Evolutionary conservation across 2,329 filamentous ascomycete species (phyloP), one percentile per base, ranked within the genome.

Genomic region (Fusarium chlamydosporum): DNA sequence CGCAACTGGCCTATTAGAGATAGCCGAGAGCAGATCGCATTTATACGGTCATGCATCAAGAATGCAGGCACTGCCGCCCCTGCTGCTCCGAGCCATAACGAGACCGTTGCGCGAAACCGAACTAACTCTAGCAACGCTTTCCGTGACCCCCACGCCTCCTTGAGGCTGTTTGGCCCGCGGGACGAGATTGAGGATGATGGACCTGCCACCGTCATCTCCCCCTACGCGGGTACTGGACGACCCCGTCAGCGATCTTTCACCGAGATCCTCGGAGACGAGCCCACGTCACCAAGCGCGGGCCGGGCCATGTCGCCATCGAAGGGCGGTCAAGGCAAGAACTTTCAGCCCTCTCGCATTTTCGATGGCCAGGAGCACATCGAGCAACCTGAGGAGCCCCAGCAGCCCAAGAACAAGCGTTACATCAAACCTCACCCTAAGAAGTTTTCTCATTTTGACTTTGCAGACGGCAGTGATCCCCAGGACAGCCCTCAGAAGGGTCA

Each of bases 1-100:
- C 92, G 91, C 78, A 97, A 96, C 81, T 99, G 96, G 96, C 96
- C 96, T 56, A 96, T 99, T 76, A 89, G 89, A 72, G 94, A 97
- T 77, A 92, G 91, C 76, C 88, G 88, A 74, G 94, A 97, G 55
- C 94, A 98, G 82, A 85, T 91, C 72, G 90, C 89, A 74, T 82
- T 97, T 74, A 92, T 97, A 74, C 84, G 86, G 68, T 84, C 82
- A 50, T 90, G 85, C 68, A 81, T 88, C 73, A 86, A 86, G 72
- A 79, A 81, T 38, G 78, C 81, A n/a, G 82, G 81, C 59, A 79
- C 76, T 59, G 56, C 68, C 41, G 75, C 76, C n/a, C 55, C 72
- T 20, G 71, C 74, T 9, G 72, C 78, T 35, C 76, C 78, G 48
- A 75, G 72, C 61, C 74, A 80, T 40, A 77, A 79, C 53, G 79